Base-by-base conservation (phyloP, 257 asterid genomes). In the Jasminum sambac region DNA sequence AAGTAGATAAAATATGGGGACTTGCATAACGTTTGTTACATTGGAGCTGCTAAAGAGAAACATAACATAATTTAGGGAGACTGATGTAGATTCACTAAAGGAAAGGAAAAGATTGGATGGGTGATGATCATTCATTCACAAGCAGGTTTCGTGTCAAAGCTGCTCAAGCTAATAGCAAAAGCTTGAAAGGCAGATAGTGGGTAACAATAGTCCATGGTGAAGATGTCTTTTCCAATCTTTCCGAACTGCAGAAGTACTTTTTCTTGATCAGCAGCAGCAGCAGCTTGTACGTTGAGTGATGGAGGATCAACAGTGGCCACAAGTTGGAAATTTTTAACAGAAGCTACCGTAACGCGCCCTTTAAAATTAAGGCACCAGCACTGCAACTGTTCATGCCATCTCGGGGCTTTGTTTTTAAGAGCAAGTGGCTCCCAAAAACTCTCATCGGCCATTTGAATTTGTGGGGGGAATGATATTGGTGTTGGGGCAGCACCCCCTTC, bases 161-260 rank as follows among this genome's bases (percentile, higher is more conserved):
- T 91, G 87, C 97, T 94, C 89, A 94, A 85, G 85, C 96, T 91
- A 52, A 94, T 91, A 2, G 97, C 90, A 64, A 94, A 94, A 62
- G 99, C 97, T 76, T 94, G 99, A 78, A 94, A 94, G 4, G 97
- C 99, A 59, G 97, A 92, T 63, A 92, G 85, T 0, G 96, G 97
- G 76, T 90, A 92, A 25, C 92, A 78, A 66, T 92, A 92, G 68
- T 93, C 98, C 98, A 93, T 90, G 10, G 98, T 90, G 73, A 92
- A 92, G 41, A 92, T 92, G 77, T 92, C 98, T 74, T 88, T 92
- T 25, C 98, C 98, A 6, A 92, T 92, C 85, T 92, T 90, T 37
- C 98, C 97, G 43, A 92, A 92, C 83, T 92, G 98, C 77, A 92
- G 66, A 50, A 88, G 88, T 17, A 90, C 98, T 77, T 86, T 92